Evolutionary conservation across 768 basidiomycete genomes (phyloP).

Genomic region (Pholiota molesta): DNA sequence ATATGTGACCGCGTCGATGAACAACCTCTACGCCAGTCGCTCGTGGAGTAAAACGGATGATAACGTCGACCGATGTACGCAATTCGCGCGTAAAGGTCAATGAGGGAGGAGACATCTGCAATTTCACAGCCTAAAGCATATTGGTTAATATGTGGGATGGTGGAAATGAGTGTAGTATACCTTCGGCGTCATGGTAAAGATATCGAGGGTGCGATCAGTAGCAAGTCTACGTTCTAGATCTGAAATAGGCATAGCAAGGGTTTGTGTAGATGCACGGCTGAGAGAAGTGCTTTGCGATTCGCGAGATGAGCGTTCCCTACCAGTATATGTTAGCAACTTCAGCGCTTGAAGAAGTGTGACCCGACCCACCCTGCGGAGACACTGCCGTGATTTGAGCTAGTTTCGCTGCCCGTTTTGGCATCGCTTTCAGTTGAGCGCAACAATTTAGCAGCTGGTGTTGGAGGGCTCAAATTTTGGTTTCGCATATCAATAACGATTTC

Average conservation of each 20-base stretch:
- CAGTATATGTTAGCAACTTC: slow-evolving; percentile 11
- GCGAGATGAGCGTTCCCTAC: slow-evolving; percentile 61
- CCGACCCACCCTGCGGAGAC: slow-evolving; percentile 57
- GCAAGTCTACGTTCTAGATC: slow-evolving; percentile 84
- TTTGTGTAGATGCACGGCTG: slow-evolving; percentile 53
- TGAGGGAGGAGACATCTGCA: slow-evolving; percentile 85
- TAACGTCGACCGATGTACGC: slow-evolving; percentile 69
- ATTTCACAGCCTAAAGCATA: slow-evolving; percentile 68
- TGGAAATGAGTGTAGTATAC: slow-evolving; percentile 42
- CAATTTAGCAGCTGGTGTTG: slow-evolving; percentile 19
- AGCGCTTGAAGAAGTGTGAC: background rate
- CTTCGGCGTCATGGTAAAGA: slow-evolving; percentile 95
- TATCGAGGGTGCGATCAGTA: slow-evolving; percentile 81
- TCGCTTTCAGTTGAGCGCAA: slow-evolving; percentile 30
- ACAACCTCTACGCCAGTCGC: slow-evolving; percentile 74
- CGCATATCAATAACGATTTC: slow-evolving; percentile 62
- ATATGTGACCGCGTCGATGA: slow-evolving; percentile 81
- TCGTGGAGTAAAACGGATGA: slow-evolving; percentile 77
- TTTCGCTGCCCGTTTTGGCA: slow-evolving; percentile 43
- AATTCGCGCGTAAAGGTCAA: slow-evolving; percentile 80
- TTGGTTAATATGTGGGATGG: background rate
- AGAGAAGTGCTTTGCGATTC: slow-evolving; percentile 60
- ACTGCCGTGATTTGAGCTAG: slow-evolving; percentile 53
- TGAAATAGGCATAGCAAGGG: slow-evolving; percentile 58
- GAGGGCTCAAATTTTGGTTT: slow-evolving; percentile 34